These are phyloP conservation scores for Aspergillus steynii DNA, from an alignment of 495 filamentous ascomycete genomes.

Conservation along the genomic window DNA sequence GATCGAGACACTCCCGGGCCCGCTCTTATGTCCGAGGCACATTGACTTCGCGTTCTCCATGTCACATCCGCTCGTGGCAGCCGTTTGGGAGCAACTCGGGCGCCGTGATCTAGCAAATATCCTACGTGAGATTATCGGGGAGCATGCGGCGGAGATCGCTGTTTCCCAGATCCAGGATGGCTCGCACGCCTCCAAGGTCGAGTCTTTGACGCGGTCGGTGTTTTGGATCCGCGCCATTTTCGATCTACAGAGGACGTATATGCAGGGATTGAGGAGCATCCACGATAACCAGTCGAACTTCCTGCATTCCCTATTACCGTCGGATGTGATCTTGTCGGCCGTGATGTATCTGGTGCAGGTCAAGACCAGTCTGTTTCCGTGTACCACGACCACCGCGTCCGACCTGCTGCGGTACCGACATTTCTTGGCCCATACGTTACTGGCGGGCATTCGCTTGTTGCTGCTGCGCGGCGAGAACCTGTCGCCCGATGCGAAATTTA, in stretches of 20 bases:
- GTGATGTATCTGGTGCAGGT: conserved; percentile 30
- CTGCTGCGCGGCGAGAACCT: conserved; percentile 23
- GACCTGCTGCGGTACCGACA: conserved; percentile 22
- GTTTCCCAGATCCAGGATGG: conserved; percentile 19
- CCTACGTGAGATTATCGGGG: conserved; percentile 29
- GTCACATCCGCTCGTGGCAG: conserved; percentile 34
- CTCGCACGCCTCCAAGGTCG: conserved; percentile 13
- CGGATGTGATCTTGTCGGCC: conserved; percentile 23
- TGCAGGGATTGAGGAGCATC: conserved; percentile 20
- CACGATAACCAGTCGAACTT: conserved; percentile 23
- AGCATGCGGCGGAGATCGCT: conserved; percentile 26
- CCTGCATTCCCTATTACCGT: conserved; percentile 22
- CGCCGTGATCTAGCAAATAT: conserved; percentile 31
- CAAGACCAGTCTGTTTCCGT: conserved; percentile 26
- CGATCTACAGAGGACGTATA: conserved; percentile 28
- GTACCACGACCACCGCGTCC: conserved; percentile 8
- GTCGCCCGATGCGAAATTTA: conserved; percentile 21
- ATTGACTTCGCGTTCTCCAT: conserved; percentile 19
- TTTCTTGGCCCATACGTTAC: conserved; percentile 21
- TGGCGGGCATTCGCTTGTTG: conserved; percentile 26
- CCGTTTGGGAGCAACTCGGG: conserved; percentile 32
- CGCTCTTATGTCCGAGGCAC: conserved; percentile 18
- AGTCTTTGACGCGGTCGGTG: conserved; percentile 23
- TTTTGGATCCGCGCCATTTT: conserved; percentile 33
- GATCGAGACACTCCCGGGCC: background rate